Conservation (phyloP, 2,329 filamentous ascomycete species). For the Aureobasidium sp. region DNA sequence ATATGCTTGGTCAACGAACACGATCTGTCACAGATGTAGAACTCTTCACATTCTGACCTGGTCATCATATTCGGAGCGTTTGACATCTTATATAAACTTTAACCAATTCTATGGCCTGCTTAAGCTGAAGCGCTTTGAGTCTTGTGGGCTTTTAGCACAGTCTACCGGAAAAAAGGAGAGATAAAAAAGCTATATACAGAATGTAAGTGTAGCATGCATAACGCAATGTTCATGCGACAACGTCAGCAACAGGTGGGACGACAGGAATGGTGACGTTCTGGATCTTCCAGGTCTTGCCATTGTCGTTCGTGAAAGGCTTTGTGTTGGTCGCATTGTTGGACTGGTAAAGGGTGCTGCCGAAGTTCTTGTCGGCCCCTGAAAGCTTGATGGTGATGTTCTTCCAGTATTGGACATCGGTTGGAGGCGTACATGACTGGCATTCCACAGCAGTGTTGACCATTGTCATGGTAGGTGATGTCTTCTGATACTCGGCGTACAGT, state of each 20-base stretch:
- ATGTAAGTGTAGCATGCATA: background rate
- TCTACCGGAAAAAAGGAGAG: background rate
- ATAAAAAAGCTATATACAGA: background rate
- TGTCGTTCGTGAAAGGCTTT: background rate
- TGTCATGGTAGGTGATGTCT: constrained; percentile 6
- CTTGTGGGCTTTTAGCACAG: background rate
- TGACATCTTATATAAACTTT: too few species aligned
- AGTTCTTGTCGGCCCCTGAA: constrained; percentile 11
- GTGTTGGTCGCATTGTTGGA: constrained; percentile 12
- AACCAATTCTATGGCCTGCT: too few species aligned
- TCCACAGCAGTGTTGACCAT: constrained; percentile 16
- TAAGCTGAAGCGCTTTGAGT: background rate
- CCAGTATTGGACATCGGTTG: constrained; percentile 12
- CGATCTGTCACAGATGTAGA: too few species aligned
- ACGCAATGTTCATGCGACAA: background rate
- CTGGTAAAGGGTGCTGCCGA: constrained; percentile 5
- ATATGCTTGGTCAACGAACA: too few species aligned
- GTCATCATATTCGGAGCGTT: too few species aligned
- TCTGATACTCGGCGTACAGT: constrained; percentile 4
- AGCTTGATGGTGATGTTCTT: constrained; percentile 16
- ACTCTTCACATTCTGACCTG: too few species aligned
- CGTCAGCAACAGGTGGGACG: constrained; percentile 4
- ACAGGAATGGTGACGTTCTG: constrained; percentile 16
- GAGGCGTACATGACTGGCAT: constrained; percentile 14
- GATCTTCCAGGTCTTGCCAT: constrained; percentile 18